Conservation (phyloP, 352 stramenopile genomes). For the Phytopythium boreale region DNA sequence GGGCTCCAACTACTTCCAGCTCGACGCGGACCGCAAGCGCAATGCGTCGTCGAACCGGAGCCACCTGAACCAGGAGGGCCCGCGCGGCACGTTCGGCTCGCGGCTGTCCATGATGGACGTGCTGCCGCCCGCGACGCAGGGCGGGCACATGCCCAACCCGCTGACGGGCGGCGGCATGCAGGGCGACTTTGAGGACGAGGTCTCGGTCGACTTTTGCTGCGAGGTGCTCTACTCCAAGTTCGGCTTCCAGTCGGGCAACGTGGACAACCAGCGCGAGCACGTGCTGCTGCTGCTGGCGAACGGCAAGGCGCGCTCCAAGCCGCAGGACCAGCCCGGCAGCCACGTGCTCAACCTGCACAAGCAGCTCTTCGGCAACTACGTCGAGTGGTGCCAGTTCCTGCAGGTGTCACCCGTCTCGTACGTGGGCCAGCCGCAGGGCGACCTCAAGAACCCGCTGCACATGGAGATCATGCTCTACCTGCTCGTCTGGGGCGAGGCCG, state of each 20-base stretch:
- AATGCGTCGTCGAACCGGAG: conserved; percentile 46
- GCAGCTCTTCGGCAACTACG: conserved; percentile 67
- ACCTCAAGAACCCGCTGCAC: conserved; percentile 58
- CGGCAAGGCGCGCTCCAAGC: conserved; percentile 52
- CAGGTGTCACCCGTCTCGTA: conserved; percentile 32
- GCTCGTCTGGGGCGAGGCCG: conserved; percentile 95
- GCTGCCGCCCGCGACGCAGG: conserved; percentile 24
- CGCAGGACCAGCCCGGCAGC: conserved; percentile 33
- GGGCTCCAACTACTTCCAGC: conserved; percentile 85
- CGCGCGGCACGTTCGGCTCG: conserved; percentile 49
- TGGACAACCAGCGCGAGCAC: conserved; percentile 80
- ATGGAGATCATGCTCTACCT: conserved; percentile 95
- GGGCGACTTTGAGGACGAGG: conserved; percentile 70
- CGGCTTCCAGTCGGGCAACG: conserved; percentile 63
- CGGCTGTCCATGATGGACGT: conserved; percentile 74
- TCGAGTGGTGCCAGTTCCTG: conserved; percentile 62
- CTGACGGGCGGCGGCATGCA: conserved; percentile 41
- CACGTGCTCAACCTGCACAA: conserved; percentile 56
- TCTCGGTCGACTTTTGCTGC: conserved; percentile 72
- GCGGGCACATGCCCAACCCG: conserved; percentile 20
- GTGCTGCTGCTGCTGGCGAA: conserved; percentile 71
- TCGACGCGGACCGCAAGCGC: conserved; percentile 74
- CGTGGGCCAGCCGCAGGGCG: conserved; percentile 30
- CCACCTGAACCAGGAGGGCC: conserved; percentile 23
- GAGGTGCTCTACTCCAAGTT: conserved; percentile 73